phyloP scores from a whole-genome alignment of 257 asterid species.

The Nicotiana paniculata region DNA sequence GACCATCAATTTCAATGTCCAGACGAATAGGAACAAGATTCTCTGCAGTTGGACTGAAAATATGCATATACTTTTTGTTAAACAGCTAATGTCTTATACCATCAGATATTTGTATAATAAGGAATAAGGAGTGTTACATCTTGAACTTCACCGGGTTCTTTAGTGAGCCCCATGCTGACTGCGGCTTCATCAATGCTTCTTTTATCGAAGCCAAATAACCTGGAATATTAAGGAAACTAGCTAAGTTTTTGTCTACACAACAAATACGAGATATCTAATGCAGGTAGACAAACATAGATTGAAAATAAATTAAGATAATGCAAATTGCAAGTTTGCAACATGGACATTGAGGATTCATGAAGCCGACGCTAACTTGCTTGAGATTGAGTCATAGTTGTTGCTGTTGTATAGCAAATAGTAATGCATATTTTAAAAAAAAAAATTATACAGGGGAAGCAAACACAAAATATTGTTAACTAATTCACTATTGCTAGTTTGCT shows the following conservation, averaged over 20 bases:
- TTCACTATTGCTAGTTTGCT: not conserved
- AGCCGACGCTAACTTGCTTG: not conserved
- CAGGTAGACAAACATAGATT: too few species aligned
- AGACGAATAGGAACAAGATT: slow-evolving; percentile 84
- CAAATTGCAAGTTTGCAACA: not conserved
- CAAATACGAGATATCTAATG: not conserved
- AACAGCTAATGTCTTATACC: not conserved
- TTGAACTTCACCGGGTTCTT: slow-evolving; percentile 79
- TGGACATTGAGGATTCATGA: not conserved
- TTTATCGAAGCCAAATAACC: not conserved
- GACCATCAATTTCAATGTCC: slow-evolving; percentile 89
- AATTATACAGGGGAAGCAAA: too few species aligned
- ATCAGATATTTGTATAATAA: not conserved
- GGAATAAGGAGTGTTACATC: slow-evolving; percentile 32
- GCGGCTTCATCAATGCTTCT: slow-evolving; percentile 46
- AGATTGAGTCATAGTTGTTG: too few species aligned
- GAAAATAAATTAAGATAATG: not conserved
- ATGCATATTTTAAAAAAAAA: too few species aligned
- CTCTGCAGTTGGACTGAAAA: slow-evolving; percentile 77
- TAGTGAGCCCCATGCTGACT: slow-evolving; percentile 59
- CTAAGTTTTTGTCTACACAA: not conserved
- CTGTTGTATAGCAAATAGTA: too few species aligned
- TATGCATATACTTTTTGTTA: not conserved
- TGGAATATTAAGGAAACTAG: not conserved
- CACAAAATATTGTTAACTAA: not conserved